These are phyloP conservation scores for Aspergillus homomorphus DNA, from an alignment of 495 filamentous ascomycete genomes.

Conservation along the genomic window DNA sequence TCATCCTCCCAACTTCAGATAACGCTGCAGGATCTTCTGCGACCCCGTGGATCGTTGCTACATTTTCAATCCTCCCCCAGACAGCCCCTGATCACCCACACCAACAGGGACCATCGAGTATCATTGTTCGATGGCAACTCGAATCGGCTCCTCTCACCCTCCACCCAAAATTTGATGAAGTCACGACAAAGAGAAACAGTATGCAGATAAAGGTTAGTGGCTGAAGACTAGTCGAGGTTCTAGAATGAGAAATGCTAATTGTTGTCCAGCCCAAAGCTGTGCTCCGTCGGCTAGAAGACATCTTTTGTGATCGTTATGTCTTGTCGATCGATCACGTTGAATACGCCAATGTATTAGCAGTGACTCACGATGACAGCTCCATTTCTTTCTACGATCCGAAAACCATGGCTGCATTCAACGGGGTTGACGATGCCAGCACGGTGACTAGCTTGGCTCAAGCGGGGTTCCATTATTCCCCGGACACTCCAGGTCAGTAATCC, in stretches of 20 bases:
- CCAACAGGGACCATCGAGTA: constrained; percentile 59
- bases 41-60: constrained; percentile 63
- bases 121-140: constrained; percentile 79
- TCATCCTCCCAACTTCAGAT: constrained; percentile 59
- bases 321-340: constrained; percentile 63
- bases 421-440: constrained; percentile 56
- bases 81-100: constrained; percentile 49
- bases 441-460: constrained; percentile 68
- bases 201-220: constrained; percentile 38
- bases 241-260: constrained; percentile 5
- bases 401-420: constrained; percentile 62
- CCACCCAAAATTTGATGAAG: constrained; percentile 71
- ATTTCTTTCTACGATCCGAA: constrained; percentile 72
- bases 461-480: constrained; percentile 62
- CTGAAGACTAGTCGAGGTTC: not conserved
- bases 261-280: constrained; percentile 50
- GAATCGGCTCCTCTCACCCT: constrained; percentile 54
- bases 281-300: constrained; percentile 64
- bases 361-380: constrained; percentile 72
- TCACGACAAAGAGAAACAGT: constrained; percentile 61
- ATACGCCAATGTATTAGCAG: constrained; percentile 62
- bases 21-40: constrained; percentile 44
- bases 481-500: constrained; percentile 27
- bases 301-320: constrained; percentile 63
- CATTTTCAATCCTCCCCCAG: constrained; percentile 60